phyloP scores from a whole-genome alignment of 108 stramenopile species.

The Pseudonitzschia multiseries region DNA sequence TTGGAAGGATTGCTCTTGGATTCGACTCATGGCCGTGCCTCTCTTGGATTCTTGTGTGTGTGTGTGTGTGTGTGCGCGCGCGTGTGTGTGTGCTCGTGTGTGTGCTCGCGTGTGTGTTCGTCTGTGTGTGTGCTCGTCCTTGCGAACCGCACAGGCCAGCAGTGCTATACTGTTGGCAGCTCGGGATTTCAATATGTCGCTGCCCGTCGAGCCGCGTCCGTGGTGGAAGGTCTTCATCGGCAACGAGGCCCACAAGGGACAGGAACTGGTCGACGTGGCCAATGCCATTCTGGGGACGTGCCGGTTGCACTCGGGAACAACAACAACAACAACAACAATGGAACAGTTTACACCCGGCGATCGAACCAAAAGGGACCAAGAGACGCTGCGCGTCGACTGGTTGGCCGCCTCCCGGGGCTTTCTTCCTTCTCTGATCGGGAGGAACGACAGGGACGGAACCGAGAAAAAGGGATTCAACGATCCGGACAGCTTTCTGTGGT shows the following conservation, averaged over 20 bases:
- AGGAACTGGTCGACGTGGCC: constrained; percentile 48
- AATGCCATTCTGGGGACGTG: constrained; percentile 54
- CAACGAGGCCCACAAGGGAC: constrained; percentile 4
- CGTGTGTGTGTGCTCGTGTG: neutral
- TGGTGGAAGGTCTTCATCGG: constrained; percentile 77
- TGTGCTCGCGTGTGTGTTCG: neutral
- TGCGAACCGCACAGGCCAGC: constrained; percentile 35
- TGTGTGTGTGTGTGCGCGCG: neutral
- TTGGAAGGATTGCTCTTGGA: constrained; percentile 1
- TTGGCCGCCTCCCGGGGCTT: constrained; percentile 39
- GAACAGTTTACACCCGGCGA: too few species aligned
- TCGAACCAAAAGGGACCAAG: too few species aligned
- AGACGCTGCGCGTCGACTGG: constrained; percentile 3
- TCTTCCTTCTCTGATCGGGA: constrained; percentile 45
- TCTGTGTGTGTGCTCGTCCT: neutral
- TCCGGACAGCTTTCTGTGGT: constrained; percentile 81
- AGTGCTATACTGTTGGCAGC: constrained; percentile 62
- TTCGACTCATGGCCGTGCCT: neutral
- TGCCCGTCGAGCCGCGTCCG: constrained; percentile 52
- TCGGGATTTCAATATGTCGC: constrained; percentile 30
- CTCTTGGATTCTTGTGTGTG: neutral
- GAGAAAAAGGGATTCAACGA: constrained; percentile 60
- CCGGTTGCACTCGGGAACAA: neutral
- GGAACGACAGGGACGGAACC: neutral
- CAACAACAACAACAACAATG: neutral